These are phyloP conservation scores for Verticillium tricorpus DNA, from an alignment of 2,329 filamentous ascomycete species.

Conservation along the genomic window DNA sequence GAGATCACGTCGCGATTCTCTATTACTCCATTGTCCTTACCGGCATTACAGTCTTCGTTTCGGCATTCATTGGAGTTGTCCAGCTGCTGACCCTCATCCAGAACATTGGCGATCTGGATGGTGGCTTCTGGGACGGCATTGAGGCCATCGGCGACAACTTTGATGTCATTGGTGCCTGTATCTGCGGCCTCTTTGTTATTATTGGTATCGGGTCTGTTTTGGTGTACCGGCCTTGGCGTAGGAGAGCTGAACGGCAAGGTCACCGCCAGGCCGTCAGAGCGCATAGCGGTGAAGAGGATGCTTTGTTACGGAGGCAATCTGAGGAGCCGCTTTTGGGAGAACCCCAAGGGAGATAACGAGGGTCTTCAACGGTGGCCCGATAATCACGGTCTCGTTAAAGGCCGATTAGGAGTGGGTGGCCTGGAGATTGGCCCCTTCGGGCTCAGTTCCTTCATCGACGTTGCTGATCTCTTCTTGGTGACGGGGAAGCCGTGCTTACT, in stretches of 20 bases:
- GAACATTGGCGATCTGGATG: slow-evolving; percentile 69
- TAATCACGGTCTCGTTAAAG: no score
- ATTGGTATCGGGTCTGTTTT: slow-evolving; percentile 71
- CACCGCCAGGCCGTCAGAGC: background rate
- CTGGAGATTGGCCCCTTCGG: no score
- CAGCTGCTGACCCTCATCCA: slow-evolving; percentile 77
- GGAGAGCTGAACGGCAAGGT: slow-evolving; percentile 32
- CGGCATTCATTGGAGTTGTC: slow-evolving; percentile 78
- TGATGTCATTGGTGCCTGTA: slow-evolving; percentile 79
- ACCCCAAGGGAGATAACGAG: background rate
- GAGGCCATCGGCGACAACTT: slow-evolving; percentile 72
- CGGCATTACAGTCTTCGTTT: slow-evolving; percentile 75
- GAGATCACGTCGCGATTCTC: slow-evolving; percentile 81
- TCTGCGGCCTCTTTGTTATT: slow-evolving; percentile 79
- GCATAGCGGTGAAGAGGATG: slow-evolving; percentile 6
- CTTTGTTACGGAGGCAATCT: background rate
- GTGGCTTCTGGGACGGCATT: slow-evolving; percentile 88
- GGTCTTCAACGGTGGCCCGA: no score
- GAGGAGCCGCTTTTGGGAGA: background rate
- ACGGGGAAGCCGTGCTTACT: no score
- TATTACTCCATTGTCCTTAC: slow-evolving; percentile 93
- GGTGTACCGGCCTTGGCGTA: slow-evolving; percentile 75
- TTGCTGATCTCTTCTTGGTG: no score
- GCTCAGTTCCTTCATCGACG: no score
- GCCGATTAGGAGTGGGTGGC: no score